Evolutionary conservation across 306 rosid species (phyloP).

Genomic region (Cucumis cinereus): DNA sequence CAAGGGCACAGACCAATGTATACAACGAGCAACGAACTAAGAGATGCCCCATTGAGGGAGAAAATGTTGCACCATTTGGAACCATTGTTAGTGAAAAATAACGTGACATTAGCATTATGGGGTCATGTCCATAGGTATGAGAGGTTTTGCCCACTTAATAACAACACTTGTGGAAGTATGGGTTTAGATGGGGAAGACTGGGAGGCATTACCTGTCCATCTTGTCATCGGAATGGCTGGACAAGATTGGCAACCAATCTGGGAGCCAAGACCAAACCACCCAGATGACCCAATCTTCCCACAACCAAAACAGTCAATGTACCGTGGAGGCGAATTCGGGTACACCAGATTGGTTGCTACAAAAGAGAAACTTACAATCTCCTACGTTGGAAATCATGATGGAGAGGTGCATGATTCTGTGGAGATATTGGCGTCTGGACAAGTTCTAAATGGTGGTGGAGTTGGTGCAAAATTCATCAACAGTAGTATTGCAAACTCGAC

Average conservation of each 20-base stretch:
- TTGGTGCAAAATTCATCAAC: background rate
- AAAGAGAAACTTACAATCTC: conserved; percentile 51
- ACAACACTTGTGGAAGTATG: conserved; percentile 54
- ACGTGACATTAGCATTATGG: conserved; percentile 77
- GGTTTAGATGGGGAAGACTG: conserved; percentile 22
- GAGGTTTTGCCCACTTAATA: conserved; percentile 67
- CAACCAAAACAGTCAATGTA: conserved; percentile 61
- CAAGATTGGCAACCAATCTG: conserved; percentile 89
- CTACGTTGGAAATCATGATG: conserved; percentile 70
- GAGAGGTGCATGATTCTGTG: conserved; percentile 53
- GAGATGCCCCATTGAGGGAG: conserved; percentile 49
- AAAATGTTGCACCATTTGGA: conserved; percentile 71
- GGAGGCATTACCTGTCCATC: conserved; percentile 48
- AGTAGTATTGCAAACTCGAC: conserved; percentile 7
- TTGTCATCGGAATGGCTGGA: conserved; percentile 84
- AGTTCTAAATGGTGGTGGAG: conserved; percentile 28
- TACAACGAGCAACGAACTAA: conserved; percentile 57
- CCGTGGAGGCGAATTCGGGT: conserved; percentile 87
- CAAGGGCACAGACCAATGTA: conserved; percentile 96
- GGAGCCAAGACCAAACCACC: conserved; percentile 61
- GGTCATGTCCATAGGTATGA: conserved; percentile 92
- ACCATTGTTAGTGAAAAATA: conserved; percentile 66
- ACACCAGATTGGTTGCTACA: conserved; percentile 64
- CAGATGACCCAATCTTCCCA: conserved; percentile 56
- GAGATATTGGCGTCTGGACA: conserved; percentile 59